Evolutionary conservation across 2,329 filamentous ascomycete genomes (phyloP).

Genomic region (Polytolypa hystricis): DNA sequence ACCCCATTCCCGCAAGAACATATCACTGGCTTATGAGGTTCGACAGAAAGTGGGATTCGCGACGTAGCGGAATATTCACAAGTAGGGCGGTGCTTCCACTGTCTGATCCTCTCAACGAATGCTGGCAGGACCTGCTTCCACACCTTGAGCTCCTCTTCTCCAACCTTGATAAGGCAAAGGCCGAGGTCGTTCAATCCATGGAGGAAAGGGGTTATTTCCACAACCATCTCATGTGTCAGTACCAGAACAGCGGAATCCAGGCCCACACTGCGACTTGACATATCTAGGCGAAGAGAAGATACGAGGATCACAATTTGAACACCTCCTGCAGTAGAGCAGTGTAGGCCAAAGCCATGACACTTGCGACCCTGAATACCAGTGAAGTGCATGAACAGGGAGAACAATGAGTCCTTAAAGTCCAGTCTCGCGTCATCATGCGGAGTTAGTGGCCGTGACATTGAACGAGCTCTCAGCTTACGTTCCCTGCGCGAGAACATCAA

Average conservation of each 20-base stretch:
- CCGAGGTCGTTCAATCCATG: neutral
- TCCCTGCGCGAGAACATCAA: constrained; percentile 15
- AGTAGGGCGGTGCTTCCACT: constrained; percentile 23
- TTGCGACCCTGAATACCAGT: constrained; percentile 11
- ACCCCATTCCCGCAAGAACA: constrained; percentile 26
- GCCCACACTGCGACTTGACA: constrained; percentile 18
- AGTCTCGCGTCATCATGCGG: constrained; percentile 8
- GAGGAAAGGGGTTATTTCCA: constrained; percentile 5
- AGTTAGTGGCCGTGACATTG: constrained; percentile 2
- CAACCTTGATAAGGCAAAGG: constrained; percentile 11
- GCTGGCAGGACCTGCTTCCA: constrained; percentile 25
- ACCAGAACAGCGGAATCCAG: constrained; percentile 24
- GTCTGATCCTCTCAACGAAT: constrained; percentile 28
- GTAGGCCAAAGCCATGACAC: constrained; percentile 12
- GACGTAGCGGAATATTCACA: constrained; percentile 21
- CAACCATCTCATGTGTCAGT: constrained; percentile 11
- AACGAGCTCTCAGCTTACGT: constrained; percentile 8
- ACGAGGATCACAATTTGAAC: constrained; percentile 17
- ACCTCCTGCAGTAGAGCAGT: constrained; percentile 8
- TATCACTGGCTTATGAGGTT: constrained; percentile 14
- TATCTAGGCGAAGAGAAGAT: constrained; percentile 19
- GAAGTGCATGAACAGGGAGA: constrained; percentile 17
- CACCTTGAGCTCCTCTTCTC: constrained; percentile 18
- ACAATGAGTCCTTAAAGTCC: constrained; percentile 20
- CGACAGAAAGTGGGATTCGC: constrained; percentile 18